These are phyloP conservation scores for Gloeostereum incarnatum DNA, from an alignment of 768 basidiomycete species.

Conservation along the genomic window DNA sequence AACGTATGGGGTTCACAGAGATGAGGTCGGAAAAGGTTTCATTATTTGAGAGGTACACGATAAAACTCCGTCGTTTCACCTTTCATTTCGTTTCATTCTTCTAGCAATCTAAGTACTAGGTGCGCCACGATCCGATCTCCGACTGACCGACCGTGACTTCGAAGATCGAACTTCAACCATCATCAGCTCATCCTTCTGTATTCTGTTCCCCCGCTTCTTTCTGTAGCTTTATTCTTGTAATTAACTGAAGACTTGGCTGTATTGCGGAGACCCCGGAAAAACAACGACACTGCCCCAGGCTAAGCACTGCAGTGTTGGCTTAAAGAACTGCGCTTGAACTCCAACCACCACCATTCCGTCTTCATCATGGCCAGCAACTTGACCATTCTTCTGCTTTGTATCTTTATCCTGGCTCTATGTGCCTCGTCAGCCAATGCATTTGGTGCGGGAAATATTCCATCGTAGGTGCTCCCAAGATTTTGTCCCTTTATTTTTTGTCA, in stretches of 20 bases:
- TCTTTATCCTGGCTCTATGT: slow-evolving; percentile 47
- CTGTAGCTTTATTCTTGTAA: neutral
- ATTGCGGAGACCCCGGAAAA: too few relatives aligned
- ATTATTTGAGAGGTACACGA: neutral
- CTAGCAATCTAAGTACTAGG: slow-evolving; percentile 3
- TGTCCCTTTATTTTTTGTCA: slow-evolving; percentile 8
- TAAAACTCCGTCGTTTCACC: neutral
- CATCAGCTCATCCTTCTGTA: neutral
- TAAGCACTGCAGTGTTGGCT: too few relatives aligned
- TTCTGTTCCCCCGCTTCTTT: neutral
- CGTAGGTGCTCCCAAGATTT: slow-evolving; percentile 30
- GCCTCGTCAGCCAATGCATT: slow-evolving; percentile 57
- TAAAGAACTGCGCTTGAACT: too few relatives aligned
- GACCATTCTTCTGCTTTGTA: slow-evolving; percentile 30
- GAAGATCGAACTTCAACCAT: neutral
- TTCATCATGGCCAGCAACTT: slow-evolving; percentile 25
- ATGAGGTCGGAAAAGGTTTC: neutral
- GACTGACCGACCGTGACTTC: neutral
- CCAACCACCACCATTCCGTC: too few relatives aligned
- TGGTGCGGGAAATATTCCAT: slow-evolving; percentile 84
- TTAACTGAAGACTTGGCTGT: too few relatives aligned
- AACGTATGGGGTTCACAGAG: too few relatives aligned
- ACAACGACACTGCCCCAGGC: too few relatives aligned
- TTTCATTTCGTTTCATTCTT: neutral
- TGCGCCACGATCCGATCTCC: slow-evolving; percentile 2